These are phyloP conservation scores for Epithele typhae DNA, from an alignment of 768 basidiomycete genomes.

Conservation along the genomic window DNA sequence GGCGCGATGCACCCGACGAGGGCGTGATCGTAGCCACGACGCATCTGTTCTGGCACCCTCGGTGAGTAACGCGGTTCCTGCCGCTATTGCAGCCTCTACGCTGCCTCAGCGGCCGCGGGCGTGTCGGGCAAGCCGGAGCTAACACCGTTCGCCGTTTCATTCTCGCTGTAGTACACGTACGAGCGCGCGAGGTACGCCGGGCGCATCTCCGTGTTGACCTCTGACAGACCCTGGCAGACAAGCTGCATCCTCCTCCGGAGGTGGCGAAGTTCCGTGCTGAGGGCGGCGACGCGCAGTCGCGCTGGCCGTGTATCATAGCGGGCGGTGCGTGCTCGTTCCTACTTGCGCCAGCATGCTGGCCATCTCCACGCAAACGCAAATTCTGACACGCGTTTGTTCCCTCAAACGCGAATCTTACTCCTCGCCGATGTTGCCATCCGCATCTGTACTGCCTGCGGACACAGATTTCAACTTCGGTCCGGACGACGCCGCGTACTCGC, in stretches of 20 bases:
- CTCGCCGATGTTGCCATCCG: too few relatives aligned
- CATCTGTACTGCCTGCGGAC: not conserved
- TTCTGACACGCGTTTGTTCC: too few relatives aligned
- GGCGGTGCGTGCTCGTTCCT: conserved; percentile 72
- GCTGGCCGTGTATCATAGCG: conserved; percentile 80
- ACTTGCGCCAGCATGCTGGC: too few relatives aligned
- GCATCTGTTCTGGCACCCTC: conserved; percentile 95
- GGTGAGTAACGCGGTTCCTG: conserved; percentile 38
- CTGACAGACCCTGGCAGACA: conserved; percentile 48
- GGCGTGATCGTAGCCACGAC: conserved; percentile 84
- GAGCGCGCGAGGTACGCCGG: conserved; percentile 65
- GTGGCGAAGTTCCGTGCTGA: conserved; percentile 50
- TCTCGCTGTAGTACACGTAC: conserved; percentile 59
- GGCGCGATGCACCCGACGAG: conserved; percentile 26
- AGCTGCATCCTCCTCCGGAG: conserved; percentile 67
- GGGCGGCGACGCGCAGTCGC: conserved; percentile 24
- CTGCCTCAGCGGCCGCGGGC: not conserved
- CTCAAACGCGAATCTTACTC: too few relatives aligned
- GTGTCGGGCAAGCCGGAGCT: too few relatives aligned
- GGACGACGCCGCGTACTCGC: conserved; percentile 74
- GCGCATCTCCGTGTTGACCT: not conserved
- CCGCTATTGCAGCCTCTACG: not conserved
- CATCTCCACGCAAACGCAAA: too few relatives aligned
- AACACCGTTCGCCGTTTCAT: not conserved
- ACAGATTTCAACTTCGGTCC: conserved; percentile 91